Base-by-base conservation (phyloP, 139 green algal genomes). In the Trebouxia sp. region DNA sequence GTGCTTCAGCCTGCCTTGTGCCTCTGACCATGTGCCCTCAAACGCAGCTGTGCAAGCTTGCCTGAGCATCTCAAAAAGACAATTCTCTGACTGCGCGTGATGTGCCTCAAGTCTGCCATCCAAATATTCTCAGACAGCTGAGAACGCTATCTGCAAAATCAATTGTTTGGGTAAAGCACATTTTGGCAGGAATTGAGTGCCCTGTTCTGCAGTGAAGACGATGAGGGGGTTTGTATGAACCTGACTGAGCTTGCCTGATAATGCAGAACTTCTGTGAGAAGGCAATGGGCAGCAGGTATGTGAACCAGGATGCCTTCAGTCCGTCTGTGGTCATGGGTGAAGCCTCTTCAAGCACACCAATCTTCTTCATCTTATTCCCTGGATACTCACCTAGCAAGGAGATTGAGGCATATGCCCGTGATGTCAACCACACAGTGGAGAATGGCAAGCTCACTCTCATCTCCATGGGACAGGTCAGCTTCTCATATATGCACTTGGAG, bases 311-410 rank as follows among this genome's bases (percentile, higher is more conserved):
- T 15, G 88, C 92, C 22, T 97, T 97, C 85, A 87, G 83, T 79
- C 83, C 90, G 0, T 84, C 78, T 37, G 47, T 78, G 10, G 88
- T 97, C 85, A 91, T 95, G 86, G 83, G 87, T 0, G 93, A 97
- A 88, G 90, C 84, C 55, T 89, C 58, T 74, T 86, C 77, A 51
- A 88, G 86, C 65, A 94, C 91, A 14, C 93, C 93, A 65, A 89
- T 97, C 83, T 97, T 97, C 91, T 97, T 97, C 90, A 94, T 95
- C 84, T 88, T 97, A 20, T 97, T 94, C 91, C 90, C 90, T 72
- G 93, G 92, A 32, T 97, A 97, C 89, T 93, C 86, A 9, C 94
- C 94, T 1, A 91, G 83, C 76, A 94, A 94, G 83, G 92, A 97
- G 84, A 93, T 97, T 65, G 94, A 97, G 90, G 80, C 58, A 26